These are phyloP conservation scores for Crithidia fasciculata DNA, from an alignment of 208 protist genomes.

Conservation along the genomic window DNA sequence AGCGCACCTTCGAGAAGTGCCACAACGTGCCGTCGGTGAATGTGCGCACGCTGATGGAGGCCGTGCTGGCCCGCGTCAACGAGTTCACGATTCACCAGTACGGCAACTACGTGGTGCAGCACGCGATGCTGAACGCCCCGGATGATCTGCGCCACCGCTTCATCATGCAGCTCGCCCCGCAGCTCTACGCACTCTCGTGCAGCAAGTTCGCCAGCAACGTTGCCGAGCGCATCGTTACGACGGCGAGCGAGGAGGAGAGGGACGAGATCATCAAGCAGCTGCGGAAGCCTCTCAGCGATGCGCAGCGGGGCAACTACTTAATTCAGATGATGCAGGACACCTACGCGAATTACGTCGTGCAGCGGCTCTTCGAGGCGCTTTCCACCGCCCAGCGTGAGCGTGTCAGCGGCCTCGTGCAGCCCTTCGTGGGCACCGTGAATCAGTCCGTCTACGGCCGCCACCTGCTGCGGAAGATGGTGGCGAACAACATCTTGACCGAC, in stretches of 20 bases:
- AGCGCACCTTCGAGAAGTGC: slow-evolving; percentile 94
- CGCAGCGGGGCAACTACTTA: slow-evolving; percentile 73
- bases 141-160: slow-evolving; percentile 81
- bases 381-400: slow-evolving; percentile 52
- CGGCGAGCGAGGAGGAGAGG: slow-evolving; percentile 76
- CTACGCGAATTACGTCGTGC: slow-evolving; percentile 98
- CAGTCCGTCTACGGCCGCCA: slow-evolving; percentile 77
- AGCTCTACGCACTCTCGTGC: slow-evolving; percentile 85
- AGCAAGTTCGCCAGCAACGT: slow-evolving; percentile 99
- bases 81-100: slow-evolving; percentile 96
- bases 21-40: slow-evolving; percentile 50
- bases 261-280: slow-evolving; percentile 79
- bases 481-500: slow-evolving; percentile 53
- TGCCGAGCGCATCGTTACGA: slow-evolving; percentile 95
- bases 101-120: slow-evolving; percentile 99
- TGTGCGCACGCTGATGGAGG: slow-evolving; percentile 86
- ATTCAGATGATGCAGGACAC: slow-evolving; percentile 96
- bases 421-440: slow-evolving; percentile 53
- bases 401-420: slow-evolving; percentile 59
- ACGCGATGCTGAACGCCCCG: slow-evolving; percentile 94
- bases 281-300: slow-evolving; percentile 46
- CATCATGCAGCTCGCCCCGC: slow-evolving; percentile 65
- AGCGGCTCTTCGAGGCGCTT: slow-evolving; percentile 93
- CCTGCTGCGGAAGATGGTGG: slow-evolving; percentile 78
- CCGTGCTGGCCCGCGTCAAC: slow-evolving; percentile 82